These are phyloP conservation scores for Umbelopsis isabellina DNA, from an alignment of 192 early-diverging fungal species.

Conservation along the genomic window DNA sequence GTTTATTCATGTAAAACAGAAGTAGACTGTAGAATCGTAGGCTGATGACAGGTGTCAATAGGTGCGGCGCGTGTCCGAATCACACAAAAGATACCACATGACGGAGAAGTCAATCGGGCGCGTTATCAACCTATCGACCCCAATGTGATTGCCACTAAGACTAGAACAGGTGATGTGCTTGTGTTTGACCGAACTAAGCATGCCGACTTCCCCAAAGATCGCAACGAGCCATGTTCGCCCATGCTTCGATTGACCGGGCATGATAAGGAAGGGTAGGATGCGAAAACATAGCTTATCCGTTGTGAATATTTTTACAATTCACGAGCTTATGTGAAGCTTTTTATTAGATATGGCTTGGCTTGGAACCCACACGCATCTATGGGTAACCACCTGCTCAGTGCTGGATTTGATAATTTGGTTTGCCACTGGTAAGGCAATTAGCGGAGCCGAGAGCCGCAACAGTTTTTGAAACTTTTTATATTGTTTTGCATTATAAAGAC, in stretches of 20 bases:
- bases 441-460: too few species aligned
- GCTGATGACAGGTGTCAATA: constrained; percentile 65
- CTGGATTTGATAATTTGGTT: constrained; percentile 89
- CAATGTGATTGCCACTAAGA: constrained; percentile 94
- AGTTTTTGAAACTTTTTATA: too few species aligned
- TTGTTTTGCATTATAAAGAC: too few species aligned
- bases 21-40: neutral
- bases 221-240: constrained; percentile 73
- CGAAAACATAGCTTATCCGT: neutral
- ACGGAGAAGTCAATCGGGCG: constrained; percentile 96
- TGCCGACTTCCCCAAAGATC: constrained; percentile 66
- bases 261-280: constrained; percentile 84
- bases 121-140: constrained; percentile 97
- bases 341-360: constrained; percentile 80
- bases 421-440: constrained; percentile 70
- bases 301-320: neutral
- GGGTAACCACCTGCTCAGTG: constrained; percentile 84
- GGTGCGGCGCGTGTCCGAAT: constrained; percentile 71
- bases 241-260: constrained; percentile 88
- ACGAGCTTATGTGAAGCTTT: neutral
- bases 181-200: constrained; percentile 93
- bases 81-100: constrained; percentile 92
- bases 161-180: constrained; percentile 85
- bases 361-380: constrained; percentile 75
- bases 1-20: neutral